Evolutionary conservation across 2,329 filamentous ascomycete genomes (phyloP).

Genomic region (Fusarium subglutinans): DNA sequence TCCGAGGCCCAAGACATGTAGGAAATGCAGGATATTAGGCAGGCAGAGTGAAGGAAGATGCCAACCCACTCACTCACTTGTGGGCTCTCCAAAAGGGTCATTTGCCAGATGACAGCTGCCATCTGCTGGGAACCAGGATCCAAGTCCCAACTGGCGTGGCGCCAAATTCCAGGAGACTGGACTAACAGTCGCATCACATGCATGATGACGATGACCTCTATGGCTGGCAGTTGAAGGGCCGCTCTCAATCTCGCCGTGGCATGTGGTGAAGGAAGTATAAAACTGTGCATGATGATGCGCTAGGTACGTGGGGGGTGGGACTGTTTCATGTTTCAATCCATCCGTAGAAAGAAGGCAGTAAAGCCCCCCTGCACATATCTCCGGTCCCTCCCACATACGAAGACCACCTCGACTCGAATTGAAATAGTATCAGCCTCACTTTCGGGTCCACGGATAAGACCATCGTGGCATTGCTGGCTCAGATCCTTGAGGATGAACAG

Average conservation of each 20-base stretch:
- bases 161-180: constrained; percentile 22
- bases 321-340: constrained; percentile 41
- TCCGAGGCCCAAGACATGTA: neutral
- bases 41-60: neutral
- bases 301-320: constrained; percentile 29
- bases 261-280: constrained; percentile 14
- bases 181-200: constrained; percentile 19
- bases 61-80: neutral
- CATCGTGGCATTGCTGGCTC: constrained; percentile 28
- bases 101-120: neutral
- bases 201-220: constrained; percentile 23
- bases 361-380: constrained; percentile 24
- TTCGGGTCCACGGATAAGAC: constrained; percentile 26
- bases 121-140: neutral
- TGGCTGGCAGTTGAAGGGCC: neutral
- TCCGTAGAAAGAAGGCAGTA: constrained; percentile 28
- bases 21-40: neutral
- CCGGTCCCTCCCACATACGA: constrained; percentile 21
- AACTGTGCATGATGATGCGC: constrained; percentile 25
- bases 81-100: neutral
- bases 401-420: constrained; percentile 2
- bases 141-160: constrained; percentile 7
- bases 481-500: constrained; percentile 19
- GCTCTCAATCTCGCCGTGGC: neutral
- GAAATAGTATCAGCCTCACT: constrained; percentile 38